Evolutionary conservation across 257 asterid genomes (phyloP), one percentile per base, ranked within the genome.

Genomic region (Salvia rosmarinus): DNA sequence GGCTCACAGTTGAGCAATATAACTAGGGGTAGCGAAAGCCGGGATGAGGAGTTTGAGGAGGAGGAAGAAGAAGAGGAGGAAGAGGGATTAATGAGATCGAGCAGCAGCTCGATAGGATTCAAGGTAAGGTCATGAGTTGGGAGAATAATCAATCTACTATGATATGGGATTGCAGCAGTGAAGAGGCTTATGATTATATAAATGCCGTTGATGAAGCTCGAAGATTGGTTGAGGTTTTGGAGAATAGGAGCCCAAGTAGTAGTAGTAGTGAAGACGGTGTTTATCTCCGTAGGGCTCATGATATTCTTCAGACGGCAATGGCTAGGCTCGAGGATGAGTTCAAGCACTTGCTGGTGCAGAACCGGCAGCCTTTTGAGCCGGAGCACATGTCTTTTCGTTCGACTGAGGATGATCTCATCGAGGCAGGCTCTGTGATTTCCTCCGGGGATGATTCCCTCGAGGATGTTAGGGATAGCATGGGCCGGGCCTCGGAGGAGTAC

Each of bases 241-340:
- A 88, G 82, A 77, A 64, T 65, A 76, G 78, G 80, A 68, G 82
- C 72, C 23, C 64, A 4, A 62, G 64, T 21, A 74, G 39, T 42
- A 74, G 44, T 42, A 74, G 73, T 16, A 16, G 72, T 16, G 88
- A 85, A 16, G 89, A 83, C 42, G 64, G 51, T 4, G 76, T 35
- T 49, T 78, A 82, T 57, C 80, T 88, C 14, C 84, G 82, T 42
- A 81, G 70, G 74, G 89, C 91, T 25, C 91, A 85, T 20, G 95
- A 86, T 69, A 54, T 94, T 76, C 93, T 94, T 52, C 95, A 94
- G 76, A 89, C 83, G 20, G 95, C 89, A 21, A 94, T 91, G 98
- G 79, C 87, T 68, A 82, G 93, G 83, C 96, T 94, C 6, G 96
- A 89, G 57, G 97, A 94, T 71, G 98, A 94, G 85, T 94, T 94